These are phyloP conservation scores for Tricholoma furcatifolium DNA, from an alignment of 768 basidiomycete genomes.

Conservation along the genomic window DNA sequence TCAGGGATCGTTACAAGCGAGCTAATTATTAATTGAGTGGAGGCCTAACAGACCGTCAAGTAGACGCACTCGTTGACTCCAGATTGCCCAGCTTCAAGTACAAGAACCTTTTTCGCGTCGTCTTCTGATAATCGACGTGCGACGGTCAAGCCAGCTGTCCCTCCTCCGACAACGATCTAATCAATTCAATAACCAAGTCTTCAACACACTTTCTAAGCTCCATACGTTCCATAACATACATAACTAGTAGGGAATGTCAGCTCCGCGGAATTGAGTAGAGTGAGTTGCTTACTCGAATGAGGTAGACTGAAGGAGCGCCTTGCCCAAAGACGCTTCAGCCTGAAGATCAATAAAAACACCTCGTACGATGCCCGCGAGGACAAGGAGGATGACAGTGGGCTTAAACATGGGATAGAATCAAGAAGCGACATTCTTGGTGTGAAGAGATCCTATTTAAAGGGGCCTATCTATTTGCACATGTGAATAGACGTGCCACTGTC, in stretches of 20 bases:
- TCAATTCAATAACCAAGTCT: no score
- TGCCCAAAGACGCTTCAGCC: conserved; percentile 10
- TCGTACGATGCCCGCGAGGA: conserved; percentile 11
- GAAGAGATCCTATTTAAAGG: no score
- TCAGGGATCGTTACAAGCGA: conserved; percentile 26
- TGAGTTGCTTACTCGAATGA: conserved; percentile 21
- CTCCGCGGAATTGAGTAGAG: neutral
- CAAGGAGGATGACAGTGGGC: conserved; percentile 6
- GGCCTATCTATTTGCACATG: no score
- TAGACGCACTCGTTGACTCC: conserved; percentile 23
- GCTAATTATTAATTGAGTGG: conserved; percentile 9
- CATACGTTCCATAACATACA: conserved; percentile 5
- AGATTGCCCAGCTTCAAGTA: conserved; percentile 31
- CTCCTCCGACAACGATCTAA: conserved; percentile 32
- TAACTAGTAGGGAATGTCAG: conserved; percentile 10
- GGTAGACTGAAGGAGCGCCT: conserved; percentile 15
- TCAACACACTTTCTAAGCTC: no score
- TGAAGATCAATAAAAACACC: conserved; percentile 22
- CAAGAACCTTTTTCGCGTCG: conserved; percentile 20
- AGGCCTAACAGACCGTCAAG: no score
- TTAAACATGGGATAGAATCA: neutral
- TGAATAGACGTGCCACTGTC: no score
- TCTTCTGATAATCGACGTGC: conserved; percentile 30
- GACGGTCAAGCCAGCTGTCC: conserved; percentile 32
- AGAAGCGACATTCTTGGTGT: neutral